phyloP scores from a whole-genome alignment of 2,329 filamentous ascomycete genomes.

The Penicillium sumatraense region DNA sequence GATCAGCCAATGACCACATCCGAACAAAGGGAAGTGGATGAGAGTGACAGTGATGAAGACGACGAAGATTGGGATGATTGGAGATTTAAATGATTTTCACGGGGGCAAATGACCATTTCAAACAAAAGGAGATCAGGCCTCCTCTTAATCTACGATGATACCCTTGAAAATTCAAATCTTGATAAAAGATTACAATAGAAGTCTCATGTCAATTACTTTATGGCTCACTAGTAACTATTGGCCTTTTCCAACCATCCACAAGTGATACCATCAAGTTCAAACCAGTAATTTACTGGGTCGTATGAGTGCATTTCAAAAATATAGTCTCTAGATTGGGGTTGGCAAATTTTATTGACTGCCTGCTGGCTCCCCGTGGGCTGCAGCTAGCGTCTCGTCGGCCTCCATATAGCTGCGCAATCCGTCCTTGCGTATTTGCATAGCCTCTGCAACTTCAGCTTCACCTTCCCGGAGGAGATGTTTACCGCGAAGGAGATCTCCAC shows the following conservation, averaged over 20 bases:
- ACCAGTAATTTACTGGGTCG: too few relatives aligned
- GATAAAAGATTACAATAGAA: conserved; percentile 24
- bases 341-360: conserved; percentile 13
- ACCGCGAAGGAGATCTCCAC: conserved; percentile 44
- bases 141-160: conserved; percentile 41
- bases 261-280: too few relatives aligned
- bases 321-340: background rate
- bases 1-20: conserved; percentile 29
- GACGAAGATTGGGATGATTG: conserved; percentile 54
- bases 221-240: background rate
- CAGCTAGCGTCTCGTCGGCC: conserved; percentile 21
- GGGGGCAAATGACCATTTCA: conserved; percentile 26
- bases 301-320: conserved; percentile 2
- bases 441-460: conserved; percentile 49
- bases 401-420: conserved; percentile 49
- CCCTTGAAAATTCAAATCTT: conserved; percentile 34
- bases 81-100: conserved; percentile 38
- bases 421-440: conserved; percentile 48
- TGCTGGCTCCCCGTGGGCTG: conserved; percentile 10
- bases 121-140: conserved; percentile 27
- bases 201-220: conserved; percentile 19
- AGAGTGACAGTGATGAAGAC: conserved; percentile 61
- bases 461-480: conserved; percentile 49
- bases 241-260: too few relatives aligned
- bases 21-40: conserved; percentile 33